These are phyloP conservation scores for Geotrichum fermentans DNA, from an alignment of 1,139 yeast species.

Conservation along the genomic window DNA sequence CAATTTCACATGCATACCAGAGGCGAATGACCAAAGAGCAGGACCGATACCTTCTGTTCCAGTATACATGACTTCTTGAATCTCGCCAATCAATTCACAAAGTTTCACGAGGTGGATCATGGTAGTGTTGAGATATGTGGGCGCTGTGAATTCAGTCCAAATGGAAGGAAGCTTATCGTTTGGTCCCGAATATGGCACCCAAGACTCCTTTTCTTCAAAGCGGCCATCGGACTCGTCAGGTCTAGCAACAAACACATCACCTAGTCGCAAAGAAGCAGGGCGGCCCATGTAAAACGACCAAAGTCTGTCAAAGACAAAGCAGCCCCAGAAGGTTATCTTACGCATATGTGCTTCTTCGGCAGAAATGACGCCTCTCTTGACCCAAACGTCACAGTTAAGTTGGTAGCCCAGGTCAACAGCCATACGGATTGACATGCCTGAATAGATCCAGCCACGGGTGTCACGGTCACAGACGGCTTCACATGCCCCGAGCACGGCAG, in stretches of 20 bases:
- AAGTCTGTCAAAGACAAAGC: slow-evolving; percentile 28
- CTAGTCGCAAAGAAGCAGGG: slow-evolving; percentile 26
- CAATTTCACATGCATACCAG: slow-evolving; percentile 22
- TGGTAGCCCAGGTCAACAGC: slow-evolving; percentile 30
- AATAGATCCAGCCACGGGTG: slow-evolving; percentile 30
- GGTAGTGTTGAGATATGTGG: slow-evolving; percentile 9
- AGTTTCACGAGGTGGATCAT: slow-evolving; percentile 17
- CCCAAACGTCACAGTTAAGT: slow-evolving; percentile 24
- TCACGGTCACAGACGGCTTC: slow-evolving; percentile 29
- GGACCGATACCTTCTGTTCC: slow-evolving; percentile 17
- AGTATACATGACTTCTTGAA: slow-evolving; percentile 21
- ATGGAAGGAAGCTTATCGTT: slow-evolving; percentile 14
- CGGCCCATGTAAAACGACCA: slow-evolving; percentile 31
- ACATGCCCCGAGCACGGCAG: slow-evolving; percentile 25
- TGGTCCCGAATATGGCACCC: slow-evolving; percentile 20
- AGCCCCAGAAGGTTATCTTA: slow-evolving; percentile 30
- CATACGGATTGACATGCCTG: slow-evolving; percentile 32
- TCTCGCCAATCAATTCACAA: slow-evolving; percentile 19
- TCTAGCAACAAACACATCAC: slow-evolving; percentile 24
- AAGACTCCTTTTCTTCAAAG: slow-evolving; percentile 15
- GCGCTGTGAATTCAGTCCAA: slow-evolving; percentile 21
- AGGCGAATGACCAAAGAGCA: slow-evolving; percentile 20
- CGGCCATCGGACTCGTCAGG: slow-evolving; percentile 17
- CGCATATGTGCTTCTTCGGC: slow-evolving; percentile 27
- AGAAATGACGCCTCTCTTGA: slow-evolving; percentile 24